Evolutionary conservation across 345 rosid genomes (phyloP), one percentile per base, ranked within the genome.

Genomic region (Eutrema heterophyllum): DNA sequence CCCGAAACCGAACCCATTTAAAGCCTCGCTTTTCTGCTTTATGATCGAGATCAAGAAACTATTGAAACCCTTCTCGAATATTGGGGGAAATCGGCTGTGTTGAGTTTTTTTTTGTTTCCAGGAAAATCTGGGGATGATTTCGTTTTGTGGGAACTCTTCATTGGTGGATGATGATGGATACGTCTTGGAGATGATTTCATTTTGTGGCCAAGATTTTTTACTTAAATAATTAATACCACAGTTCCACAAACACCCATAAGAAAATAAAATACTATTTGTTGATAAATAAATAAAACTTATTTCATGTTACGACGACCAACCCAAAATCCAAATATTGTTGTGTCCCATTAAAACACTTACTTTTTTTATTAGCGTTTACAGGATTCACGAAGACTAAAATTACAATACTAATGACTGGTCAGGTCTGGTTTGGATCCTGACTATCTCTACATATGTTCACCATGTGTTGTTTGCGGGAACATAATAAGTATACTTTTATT

Each of bases 1-100:
- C 77, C 68, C 30, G 81, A 58, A 45, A 81, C 55, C 44, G 75
- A 40, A 67, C 82, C 80, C 86, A 83, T 80, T 48, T 56, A 5
- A 16, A 12, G 10, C 4, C 18, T 15, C 35, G 3, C 8, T 41
- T 16, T 30, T 14, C 13, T 30, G 9, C 9, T 14, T 41, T 14
- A 54, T 32, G 39, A 54, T 46, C 24, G 9, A 36, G 49, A 11
- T 48, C 30, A 53, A 35, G 58, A 57, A 24, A 2, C 14, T 13
- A 7, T 7, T 26, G 26, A 36, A 70, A 60, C n/a, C 29, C 8
- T 51, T 72, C 1, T 43, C 30, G 60, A 61, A 48, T 48, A 16
- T 35, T 49, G 21, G 29, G 12, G 3, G 49, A 15, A 56, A 30
- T 33, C 18, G 15, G 13, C 2, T 27, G 11, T 39, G 27, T 54